These are phyloP conservation scores for Rosa multiflora DNA, from an alignment of 306 rosid species.

Conservation along the genomic window DNA sequence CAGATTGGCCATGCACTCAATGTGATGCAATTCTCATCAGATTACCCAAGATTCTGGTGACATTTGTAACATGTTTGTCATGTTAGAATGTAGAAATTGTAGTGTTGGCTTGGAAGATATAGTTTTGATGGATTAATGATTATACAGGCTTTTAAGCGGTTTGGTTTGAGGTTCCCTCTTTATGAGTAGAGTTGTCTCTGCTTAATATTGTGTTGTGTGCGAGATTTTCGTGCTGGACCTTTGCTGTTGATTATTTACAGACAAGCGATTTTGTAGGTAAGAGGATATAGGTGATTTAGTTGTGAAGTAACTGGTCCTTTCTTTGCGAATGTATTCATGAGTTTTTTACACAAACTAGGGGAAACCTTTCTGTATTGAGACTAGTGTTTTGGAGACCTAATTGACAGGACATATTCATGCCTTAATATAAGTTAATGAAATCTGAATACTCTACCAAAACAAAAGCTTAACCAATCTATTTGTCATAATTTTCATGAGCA, in stretches of 20 bases:
- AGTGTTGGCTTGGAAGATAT: slow-evolving; percentile 44
- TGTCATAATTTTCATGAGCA: too few relatives aligned
- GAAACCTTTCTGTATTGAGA: background rate
- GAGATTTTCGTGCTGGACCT: background rate
- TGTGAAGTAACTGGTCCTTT: background rate
- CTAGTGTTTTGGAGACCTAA: background rate
- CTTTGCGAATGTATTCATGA: background rate
- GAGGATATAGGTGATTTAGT: background rate
- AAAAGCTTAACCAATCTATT: background rate
- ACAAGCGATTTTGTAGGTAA: background rate
- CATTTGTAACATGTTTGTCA: slow-evolving; percentile 41
- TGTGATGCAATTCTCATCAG: slow-evolving; percentile 25
- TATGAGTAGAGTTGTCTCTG: background rate
- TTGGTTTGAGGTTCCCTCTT: background rate
- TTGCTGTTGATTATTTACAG: background rate
- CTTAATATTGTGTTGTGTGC: background rate
- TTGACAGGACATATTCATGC: background rate
- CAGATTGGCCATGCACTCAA: slow-evolving; percentile 32
- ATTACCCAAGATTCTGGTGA: slow-evolving; percentile 37
- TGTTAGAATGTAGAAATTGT: slow-evolving; percentile 45
- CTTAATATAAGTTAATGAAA: background rate
- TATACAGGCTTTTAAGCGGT: slow-evolving; percentile 27
- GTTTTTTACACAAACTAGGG: background rate
- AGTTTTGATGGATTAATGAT: slow-evolving; percentile 37
- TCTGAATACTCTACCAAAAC: background rate